Base-by-base conservation (phyloP, 2,329 filamentous ascomycete genomes). In the Ascochyta viciae-villosae region DNA sequence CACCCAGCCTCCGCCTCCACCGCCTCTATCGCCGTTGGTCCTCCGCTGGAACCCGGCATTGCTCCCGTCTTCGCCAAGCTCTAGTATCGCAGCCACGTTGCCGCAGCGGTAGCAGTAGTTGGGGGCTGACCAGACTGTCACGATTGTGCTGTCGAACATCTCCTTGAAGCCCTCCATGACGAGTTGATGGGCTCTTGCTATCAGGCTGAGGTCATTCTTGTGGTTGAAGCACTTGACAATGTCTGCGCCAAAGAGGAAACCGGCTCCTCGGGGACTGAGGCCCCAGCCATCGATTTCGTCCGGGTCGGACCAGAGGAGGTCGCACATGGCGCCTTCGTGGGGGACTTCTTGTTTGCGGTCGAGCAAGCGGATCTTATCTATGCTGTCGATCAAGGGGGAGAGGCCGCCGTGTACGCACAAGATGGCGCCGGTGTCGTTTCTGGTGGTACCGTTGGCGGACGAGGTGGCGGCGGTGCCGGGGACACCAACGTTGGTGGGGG, bases 141-240 rank as follows among this genome's bases (percentile, higher is more conserved):
- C 95, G 62, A 99, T 97, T 43, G 88, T 91, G 13, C 88, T 89
- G 73, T 72, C 70, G 71, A 98, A 99, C 93, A 98, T 98, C 19
- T 98, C 95, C 79, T 98, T 98, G 77, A 97, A 99, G 0, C 95
- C 95, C 75, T 99, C 95, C 95, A 98, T 99, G 62, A 99, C 95
- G 22, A 99, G 87, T 76, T 99, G 95, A 74, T 99, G 95, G 1
- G 95, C 95, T 51, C 95, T 87, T 16, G 94, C 95, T 63, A 99
- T 95, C 48, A 99, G 83, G 22, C 89, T 92, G 26, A 99, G 84
- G 71, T 96, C 91, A 75, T 99, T 99, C 54, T 88, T 86, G 77
- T 97, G 89, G 78, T 98, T 99, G 81, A 99, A 99, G 24, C 64
- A 87, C 70, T 95, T 96, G 70, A 98, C 94, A 54, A 98, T 98